Evolutionary conservation across 306 rosid genomes (phyloP).

Genomic region (Glycyrrhiza uralensis): DNA sequence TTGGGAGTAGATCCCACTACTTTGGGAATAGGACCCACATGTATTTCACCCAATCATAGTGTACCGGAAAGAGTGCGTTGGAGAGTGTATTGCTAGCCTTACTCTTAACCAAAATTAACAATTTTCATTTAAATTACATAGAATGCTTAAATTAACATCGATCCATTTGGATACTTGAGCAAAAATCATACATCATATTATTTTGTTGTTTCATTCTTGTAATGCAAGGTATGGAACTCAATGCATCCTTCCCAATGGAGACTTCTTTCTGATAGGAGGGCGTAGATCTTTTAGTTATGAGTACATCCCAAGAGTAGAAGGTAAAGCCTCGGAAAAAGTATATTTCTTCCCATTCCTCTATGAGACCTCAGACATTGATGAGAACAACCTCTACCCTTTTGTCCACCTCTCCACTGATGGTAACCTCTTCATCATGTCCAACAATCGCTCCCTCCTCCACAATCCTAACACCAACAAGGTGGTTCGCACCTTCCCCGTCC

Average conservation of each 20-base stretch:
- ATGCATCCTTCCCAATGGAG: slow-evolving; percentile 44
- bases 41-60: too few species aligned
- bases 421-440: slow-evolving; percentile 69
- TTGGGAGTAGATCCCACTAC: too few species aligned
- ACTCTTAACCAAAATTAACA: too few species aligned
- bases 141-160: too few species aligned
- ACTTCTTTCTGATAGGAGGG: slow-evolving; percentile 67
- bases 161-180: too few species aligned
- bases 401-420: slow-evolving; percentile 64
- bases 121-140: too few species aligned
- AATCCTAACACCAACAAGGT: slow-evolving; percentile 38
- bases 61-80: too few species aligned
- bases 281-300: slow-evolving; percentile 64
- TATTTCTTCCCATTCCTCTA: slow-evolving; percentile 52
- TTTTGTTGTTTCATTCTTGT: background rate
- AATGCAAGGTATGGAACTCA: slow-evolving; percentile 68
- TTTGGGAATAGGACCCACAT: too few species aligned
- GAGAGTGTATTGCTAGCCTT: too few species aligned
- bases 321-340: background rate
- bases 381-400: slow-evolving; percentile 90
- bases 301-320: slow-evolving; percentile 49
- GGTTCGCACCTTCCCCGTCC: slow-evolving; percentile 46
- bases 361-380: slow-evolving; percentile 75
- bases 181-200: background rate
- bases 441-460: slow-evolving; percentile 71